Base-by-base conservation (phyloP, 192 early-diverging fungal species). In the Coemansia sp. region DNA sequence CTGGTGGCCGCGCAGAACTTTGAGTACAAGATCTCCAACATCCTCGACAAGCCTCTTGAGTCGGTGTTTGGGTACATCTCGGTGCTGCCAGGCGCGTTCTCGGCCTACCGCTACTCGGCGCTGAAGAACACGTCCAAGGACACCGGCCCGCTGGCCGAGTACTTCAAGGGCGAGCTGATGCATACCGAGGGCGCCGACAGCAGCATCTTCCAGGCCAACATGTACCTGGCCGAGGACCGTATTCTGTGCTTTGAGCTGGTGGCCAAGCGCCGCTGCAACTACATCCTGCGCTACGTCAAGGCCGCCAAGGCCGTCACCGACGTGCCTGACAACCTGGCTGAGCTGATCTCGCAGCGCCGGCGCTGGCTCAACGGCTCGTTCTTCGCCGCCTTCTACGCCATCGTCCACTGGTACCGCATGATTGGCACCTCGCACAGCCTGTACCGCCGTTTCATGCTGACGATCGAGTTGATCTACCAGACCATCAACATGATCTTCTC, bases 11-110 rank as follows among this genome's bases (percentile, higher is more conserved):
- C 90, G 4, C 94, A 97, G 75, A 97, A 96, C 62, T 97, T 97
- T 79, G 94, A 97, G 81, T 97, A 97, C 84, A 97, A 97, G 62
- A 96, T 96, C 82, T 90, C 88, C 38, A 96, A 96, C 65, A 96
- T 96, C 42, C 83, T 97, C 15, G 94, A 97, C 79, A 97, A 97
- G 78, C 93, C 94, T 5, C 80, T 97, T 14, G 94, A 97, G 60
- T 90, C 89, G 14, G 85, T 93, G 14, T 94, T 93, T 81, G 94
- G 94, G 25, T 93, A 93, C 76, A 97, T 97, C 49, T 90, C 91
- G 0, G 94, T 95, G 45, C 79, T 97, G 5, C 94, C 94, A 7
- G 94, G 94, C 30, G 94, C 94, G 19, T 97, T 97, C 70, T 96
- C 93, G 2, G 95, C 93, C 14, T 97, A 95, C 75, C 84, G 91